Percentiles rank a stretch among this genome's conserved stretches.
Conservation (phyloP, 768 basidiomycete genomes). For the Russula dissimulans region DNA sequence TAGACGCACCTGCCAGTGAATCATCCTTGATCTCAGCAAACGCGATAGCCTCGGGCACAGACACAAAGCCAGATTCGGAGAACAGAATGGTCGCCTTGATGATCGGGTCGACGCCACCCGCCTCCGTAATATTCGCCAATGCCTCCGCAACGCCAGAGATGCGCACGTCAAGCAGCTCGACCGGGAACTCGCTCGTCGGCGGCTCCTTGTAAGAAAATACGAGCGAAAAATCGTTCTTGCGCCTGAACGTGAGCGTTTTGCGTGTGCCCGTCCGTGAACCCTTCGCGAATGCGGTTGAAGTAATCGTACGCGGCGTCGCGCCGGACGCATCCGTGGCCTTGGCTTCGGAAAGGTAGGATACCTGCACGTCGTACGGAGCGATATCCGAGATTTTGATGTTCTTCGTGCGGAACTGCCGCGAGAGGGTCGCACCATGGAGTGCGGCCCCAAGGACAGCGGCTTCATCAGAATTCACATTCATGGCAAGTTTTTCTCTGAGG, state of each 20-base stretch:
- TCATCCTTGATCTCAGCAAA: slow-evolving; percentile 79
- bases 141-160: slow-evolving; percentile 69
- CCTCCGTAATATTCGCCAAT: slow-evolving; percentile 73
- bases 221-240: slow-evolving; percentile 74
- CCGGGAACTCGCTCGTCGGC: slow-evolving; percentile 59
- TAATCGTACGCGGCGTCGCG: slow-evolving; percentile 56
- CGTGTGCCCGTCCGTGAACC: slow-evolving; percentile 71
- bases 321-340: slow-evolving; percentile 32
- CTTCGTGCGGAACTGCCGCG: slow-evolving; percentile 91
- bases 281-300: slow-evolving; percentile 65
- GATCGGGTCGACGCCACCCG: slow-evolving; percentile 71
- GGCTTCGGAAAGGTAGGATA: slow-evolving; percentile 61
- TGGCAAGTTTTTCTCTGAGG: slow-evolving; percentile 68
- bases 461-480: slow-evolving; percentile 96
- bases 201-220: slow-evolving; percentile 66
- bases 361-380: slow-evolving; percentile 63
- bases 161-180: slow-evolving; percentile 63
- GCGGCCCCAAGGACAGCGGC: slow-evolving; percentile 90
- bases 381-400: slow-evolving; percentile 80
- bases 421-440: slow-evolving; percentile 81
- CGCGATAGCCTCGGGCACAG: slow-evolving; percentile 68
- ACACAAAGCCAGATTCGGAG: slow-evolving; percentile 81
- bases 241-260: slow-evolving; percentile 81
- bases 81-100: slow-evolving; percentile 78
- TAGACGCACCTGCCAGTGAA: slow-evolving; percentile 52